A percentile compares a stretch with the other conserved stretches of the same genome.
These are phyloP conservation scores for Monascus purpureus DNA, from an alignment of 495 filamentous ascomycete species.

Conservation along the genomic window DNA sequence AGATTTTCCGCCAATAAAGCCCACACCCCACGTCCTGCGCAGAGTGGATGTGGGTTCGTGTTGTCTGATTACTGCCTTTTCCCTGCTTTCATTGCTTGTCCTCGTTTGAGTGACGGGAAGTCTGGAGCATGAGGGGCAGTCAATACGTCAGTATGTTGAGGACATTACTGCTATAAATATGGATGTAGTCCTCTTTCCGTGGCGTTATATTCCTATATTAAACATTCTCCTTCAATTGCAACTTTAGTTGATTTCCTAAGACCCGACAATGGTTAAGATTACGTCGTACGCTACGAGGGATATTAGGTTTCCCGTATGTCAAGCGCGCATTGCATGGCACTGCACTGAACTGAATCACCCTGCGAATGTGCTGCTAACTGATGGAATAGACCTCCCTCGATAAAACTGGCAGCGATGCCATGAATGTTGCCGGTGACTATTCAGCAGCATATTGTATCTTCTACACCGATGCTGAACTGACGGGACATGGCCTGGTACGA, in stretches of 20 bases:
- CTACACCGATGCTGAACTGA: slow-evolving; percentile 55
- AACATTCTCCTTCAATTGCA: too few relatives aligned
- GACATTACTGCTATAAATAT: slow-evolving; percentile 4
- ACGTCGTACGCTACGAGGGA: slow-evolving; percentile 68
- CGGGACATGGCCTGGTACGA: slow-evolving; percentile 78
- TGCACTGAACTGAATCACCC: slow-evolving; percentile 1
- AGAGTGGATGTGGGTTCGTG: too few relatives aligned
- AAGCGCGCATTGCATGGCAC: background rate
- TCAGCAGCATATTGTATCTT: slow-evolving; percentile 88
- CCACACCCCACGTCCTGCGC: too few relatives aligned
- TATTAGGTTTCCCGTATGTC: slow-evolving; percentile 68
- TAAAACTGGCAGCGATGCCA: slow-evolving; percentile 91
- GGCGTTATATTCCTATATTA: too few relatives aligned
- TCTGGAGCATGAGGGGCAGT: too few relatives aligned
- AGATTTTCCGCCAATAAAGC: too few relatives aligned
- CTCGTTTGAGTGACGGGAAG: too few relatives aligned
- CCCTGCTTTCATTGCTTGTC: too few relatives aligned
- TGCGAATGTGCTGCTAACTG: background rate
- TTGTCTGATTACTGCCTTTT: too few relatives aligned
- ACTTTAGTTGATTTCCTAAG: background rate
- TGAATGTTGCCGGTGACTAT: slow-evolving; percentile 93
- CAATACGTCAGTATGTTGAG: background rate
- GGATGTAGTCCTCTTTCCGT: slow-evolving; percentile 22
- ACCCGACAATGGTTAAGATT: slow-evolving; percentile 53
- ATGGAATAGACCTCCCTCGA: slow-evolving; percentile 63